These are phyloP conservation scores for Triticum turgidum DNA, from an alignment of 176 grass and related monocot genomes.

Conservation along the genomic window DNA sequence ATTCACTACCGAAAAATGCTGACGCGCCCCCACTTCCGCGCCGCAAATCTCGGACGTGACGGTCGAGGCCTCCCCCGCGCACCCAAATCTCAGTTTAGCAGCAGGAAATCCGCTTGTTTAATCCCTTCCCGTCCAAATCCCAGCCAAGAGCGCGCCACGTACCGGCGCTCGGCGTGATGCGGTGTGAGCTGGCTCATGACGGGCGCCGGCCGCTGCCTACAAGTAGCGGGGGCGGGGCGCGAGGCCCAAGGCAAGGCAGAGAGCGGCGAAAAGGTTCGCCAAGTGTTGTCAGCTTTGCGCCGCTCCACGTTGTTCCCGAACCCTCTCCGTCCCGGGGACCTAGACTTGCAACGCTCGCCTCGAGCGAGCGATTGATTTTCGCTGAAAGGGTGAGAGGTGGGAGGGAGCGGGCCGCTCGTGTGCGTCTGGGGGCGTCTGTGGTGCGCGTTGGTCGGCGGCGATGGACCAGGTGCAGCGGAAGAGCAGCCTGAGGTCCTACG, in stretches of 20 bases:
- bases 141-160: slow-evolving; percentile 6
- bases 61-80: neutral
- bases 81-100: neutral
- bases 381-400: neutral
- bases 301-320: slow-evolving; percentile 51
- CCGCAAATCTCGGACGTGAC: slow-evolving; percentile 20
- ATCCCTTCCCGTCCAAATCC: neutral
- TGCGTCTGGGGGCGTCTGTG: neutral
- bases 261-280: slow-evolving; percentile 32
- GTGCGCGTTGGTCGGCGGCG: neutral
- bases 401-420: neutral
- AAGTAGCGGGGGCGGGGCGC: neutral
- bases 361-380: neutral
- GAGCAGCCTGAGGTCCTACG: slow-evolving; percentile 38
- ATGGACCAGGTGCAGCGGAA: slow-evolving; percentile 47
- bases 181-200: neutral
- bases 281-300: slow-evolving; percentile 2
- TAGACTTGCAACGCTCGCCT: neutral
- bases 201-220: slow-evolving; percentile 20
- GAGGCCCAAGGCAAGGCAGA: neutral
- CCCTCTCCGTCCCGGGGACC: slow-evolving; percentile 8
- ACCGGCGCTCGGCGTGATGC: neutral
- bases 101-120: slow-evolving; percentile 11
- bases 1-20: neutral
- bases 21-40: neutral